Conservation (phyloP, 208 protist species). For the Crithidia acanthocephali region DNA sequence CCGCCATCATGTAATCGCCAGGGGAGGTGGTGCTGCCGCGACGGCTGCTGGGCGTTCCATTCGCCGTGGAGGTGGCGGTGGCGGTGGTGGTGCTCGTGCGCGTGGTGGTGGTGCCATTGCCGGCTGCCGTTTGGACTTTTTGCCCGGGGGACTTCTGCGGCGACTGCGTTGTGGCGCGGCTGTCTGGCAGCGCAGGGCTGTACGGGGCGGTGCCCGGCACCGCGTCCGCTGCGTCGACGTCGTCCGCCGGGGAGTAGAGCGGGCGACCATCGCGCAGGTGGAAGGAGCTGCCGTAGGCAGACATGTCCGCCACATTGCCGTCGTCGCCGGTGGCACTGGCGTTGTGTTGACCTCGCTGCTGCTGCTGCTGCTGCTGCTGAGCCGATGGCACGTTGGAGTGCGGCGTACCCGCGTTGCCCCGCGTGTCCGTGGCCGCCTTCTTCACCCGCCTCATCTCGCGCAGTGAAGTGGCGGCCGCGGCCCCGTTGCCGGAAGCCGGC, state of each 20-base stretch:
- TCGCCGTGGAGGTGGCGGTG: neutral
- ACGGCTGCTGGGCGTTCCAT: neutral
- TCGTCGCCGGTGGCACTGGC: neutral
- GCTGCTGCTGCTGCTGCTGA: conserved; percentile 1
- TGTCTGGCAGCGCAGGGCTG: neutral
- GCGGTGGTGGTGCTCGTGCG: neutral
- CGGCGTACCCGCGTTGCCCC: neutral
- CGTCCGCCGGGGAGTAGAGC: conserved; percentile 2
- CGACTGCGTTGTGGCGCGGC: neutral
- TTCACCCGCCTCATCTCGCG: neutral
- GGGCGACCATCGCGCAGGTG: conserved; percentile 1
- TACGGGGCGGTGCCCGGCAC: neutral
- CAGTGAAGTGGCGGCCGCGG: neutral
- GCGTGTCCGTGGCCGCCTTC: conserved; percentile 1
- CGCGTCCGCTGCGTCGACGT: neutral
- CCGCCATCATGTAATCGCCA: neutral
- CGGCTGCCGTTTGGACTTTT: neutral
- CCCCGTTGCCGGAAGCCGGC: conserved; percentile 1
- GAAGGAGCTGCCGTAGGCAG: conserved; percentile 21
- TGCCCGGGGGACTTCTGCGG: neutral
- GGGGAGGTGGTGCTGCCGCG: neutral
- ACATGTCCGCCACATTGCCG: neutral
- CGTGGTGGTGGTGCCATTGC: neutral
- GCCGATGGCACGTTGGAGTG: neutral
- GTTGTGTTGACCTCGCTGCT: neutral